Percentiles rank a stretch among this genome's conserved stretches.
These are phyloP conservation scores for Clitopilus passeckerianus DNA, from an alignment of 768 basidiomycete species.

Conservation along the genomic window DNA sequence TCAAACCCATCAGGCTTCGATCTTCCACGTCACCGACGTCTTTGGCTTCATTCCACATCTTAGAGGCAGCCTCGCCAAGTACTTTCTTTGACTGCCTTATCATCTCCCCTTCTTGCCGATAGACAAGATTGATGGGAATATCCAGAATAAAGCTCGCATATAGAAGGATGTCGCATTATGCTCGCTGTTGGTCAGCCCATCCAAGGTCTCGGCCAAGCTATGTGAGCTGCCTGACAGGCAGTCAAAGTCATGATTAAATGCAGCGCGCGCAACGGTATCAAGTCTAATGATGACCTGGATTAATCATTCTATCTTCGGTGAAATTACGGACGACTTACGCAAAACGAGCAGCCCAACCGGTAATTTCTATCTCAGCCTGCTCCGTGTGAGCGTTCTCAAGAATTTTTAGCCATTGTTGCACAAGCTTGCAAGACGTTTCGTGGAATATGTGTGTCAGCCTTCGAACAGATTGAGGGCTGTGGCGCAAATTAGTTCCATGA, in stretches of 20 bases:
- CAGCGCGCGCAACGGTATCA: conserved; percentile 56
- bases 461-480: conserved; percentile 48
- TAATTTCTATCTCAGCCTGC: conserved; percentile 47
- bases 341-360: conserved; percentile 56
- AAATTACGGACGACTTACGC: conserved; percentile 33
- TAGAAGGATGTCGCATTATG: conserved; percentile 55
- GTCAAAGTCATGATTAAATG: conserved; percentile 58
- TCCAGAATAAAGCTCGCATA: conserved; percentile 60
- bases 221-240: conserved; percentile 47
- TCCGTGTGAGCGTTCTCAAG: conserved; percentile 35
- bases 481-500: neutral
- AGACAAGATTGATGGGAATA: conserved; percentile 48
- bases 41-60: conserved; percentile 54
- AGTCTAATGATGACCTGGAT: conserved; percentile 29
- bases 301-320: neutral
- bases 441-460: conserved; percentile 47
- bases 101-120: conserved; percentile 57
- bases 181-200: conserved; percentile 58
- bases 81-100: conserved; percentile 49
- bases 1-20: conserved; percentile 48
- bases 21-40: conserved; percentile 33
- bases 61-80: conserved; percentile 44
- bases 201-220: conserved; percentile 45
- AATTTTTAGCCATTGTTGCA: conserved; percentile 41
- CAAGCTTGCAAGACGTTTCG: conserved; percentile 49